Conservation (phyloP, 202 grass and related monocot species). For the Thinopyrum obtusiflorum region DNA sequence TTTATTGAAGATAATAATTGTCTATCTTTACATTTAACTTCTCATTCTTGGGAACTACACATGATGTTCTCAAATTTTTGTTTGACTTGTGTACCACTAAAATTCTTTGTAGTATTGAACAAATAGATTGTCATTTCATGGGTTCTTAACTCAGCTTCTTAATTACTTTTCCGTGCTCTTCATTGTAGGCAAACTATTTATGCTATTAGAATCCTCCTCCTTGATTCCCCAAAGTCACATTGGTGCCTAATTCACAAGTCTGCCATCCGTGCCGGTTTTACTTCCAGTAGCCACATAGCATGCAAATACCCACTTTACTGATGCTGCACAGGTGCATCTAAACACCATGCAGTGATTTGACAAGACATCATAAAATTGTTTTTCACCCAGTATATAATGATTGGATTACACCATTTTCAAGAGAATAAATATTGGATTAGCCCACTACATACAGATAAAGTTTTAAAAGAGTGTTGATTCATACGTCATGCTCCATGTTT, state of each 20-base stretch:
- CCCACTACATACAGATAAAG: background rate
- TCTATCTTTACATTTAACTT: background rate
- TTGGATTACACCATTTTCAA: background rate
- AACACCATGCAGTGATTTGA: constrained; percentile 1
- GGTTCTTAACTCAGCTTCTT: background rate
- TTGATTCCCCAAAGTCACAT: background rate
- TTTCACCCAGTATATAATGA: background rate
- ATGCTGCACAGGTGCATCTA: background rate
- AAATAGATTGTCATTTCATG: background rate
- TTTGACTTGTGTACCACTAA: background rate
- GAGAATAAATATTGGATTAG: background rate
- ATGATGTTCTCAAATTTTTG: constrained; percentile 1
- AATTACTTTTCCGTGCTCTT: background rate
- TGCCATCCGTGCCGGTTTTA: background rate
- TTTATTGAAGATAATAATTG: background rate
- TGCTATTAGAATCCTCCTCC: background rate
- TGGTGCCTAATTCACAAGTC: background rate
- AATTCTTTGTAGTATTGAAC: background rate
- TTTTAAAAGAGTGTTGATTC: background rate
- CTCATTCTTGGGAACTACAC: background rate
- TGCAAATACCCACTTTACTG: background rate
- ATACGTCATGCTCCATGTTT: background rate
- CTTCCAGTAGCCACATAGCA: constrained; percentile 5
- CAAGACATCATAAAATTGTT: background rate
- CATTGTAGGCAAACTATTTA: background rate